Evolutionary conservation across 2,329 filamentous ascomycete species (phyloP).

Genomic region (Leptographium procerum): DNA sequence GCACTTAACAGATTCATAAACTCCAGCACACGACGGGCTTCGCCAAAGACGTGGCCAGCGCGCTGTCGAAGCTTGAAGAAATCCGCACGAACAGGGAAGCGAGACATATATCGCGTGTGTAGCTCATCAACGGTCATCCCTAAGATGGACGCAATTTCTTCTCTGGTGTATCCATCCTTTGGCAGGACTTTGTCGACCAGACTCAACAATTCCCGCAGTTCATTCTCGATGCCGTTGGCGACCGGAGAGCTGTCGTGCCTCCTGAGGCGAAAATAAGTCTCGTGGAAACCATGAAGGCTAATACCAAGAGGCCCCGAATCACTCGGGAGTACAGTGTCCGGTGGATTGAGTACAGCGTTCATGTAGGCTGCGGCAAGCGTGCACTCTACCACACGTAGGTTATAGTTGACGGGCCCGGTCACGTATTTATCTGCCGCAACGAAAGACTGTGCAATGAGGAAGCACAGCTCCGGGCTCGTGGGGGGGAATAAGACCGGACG

Average conservation of each 20-base stretch:
- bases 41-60: constrained; percentile 80
- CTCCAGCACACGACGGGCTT: constrained; percentile 73
- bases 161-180: constrained; percentile 75
- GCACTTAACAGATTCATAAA: constrained; percentile 69
- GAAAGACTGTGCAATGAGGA: constrained; percentile 90
- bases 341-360: constrained; percentile 44
- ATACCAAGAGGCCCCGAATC: constrained; percentile 77
- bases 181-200: constrained; percentile 61
- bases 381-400: constrained; percentile 91
- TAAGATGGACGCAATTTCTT: constrained; percentile 65
- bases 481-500: constrained; percentile 72
- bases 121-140: constrained; percentile 59
- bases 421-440: constrained; percentile 91
- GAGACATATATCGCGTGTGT: constrained; percentile 68
- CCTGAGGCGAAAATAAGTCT: constrained; percentile 57
- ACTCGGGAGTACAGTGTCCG: constrained; percentile 50
- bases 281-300: constrained; percentile 78
- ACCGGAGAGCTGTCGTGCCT: constrained; percentile 24
- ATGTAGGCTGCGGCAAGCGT: constrained; percentile 70
- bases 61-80: constrained; percentile 80
- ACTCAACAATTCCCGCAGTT: constrained; percentile 62
- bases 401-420: constrained; percentile 89
- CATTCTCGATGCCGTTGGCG: constrained; percentile 35
- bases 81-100: constrained; percentile 80
- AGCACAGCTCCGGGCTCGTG: constrained; percentile 72